Conservation (phyloP, 805 yeast genomes). For the Metschnikowia dekortorum region DNA sequence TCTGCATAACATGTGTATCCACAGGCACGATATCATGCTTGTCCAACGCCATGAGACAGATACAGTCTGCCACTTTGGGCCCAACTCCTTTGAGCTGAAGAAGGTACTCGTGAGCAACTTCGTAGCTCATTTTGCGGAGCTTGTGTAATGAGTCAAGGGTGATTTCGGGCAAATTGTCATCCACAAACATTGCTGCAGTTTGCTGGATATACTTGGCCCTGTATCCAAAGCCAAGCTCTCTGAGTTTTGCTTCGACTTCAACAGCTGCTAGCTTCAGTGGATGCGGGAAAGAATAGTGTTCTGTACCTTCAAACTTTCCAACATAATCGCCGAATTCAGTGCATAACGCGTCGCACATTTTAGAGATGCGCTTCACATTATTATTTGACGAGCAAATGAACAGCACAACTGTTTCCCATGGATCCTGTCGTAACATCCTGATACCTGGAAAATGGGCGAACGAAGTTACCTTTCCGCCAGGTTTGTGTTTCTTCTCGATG, state of each 20-base stretch:
- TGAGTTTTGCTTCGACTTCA: conserved; percentile 37
- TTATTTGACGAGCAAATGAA: conserved; percentile 96
- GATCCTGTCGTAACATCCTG: conserved; percentile 85
- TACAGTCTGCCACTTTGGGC: conserved; percentile 97
- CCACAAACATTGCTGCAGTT: conserved; percentile 59
- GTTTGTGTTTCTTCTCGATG: conserved; percentile 47
- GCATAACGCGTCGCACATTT: conserved; percentile 83
- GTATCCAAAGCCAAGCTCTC: conserved; percentile 74
- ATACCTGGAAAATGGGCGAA: conserved; percentile 57
- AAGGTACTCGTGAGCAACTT: conserved; percentile 54
- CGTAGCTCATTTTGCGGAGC: conserved; percentile 45
- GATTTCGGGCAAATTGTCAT: conserved; percentile 33
- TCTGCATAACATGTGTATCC: conserved; percentile 91
- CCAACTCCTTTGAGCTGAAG: conserved; percentile 83
- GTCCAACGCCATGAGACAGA: conserved; percentile 84
- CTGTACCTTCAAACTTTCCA: conserved; percentile 47
- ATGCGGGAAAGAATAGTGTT: conserved; percentile 70
- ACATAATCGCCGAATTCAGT: conserved; percentile 61
- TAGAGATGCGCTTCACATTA: conserved; percentile 87
- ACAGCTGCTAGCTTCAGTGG: conserved; percentile 45
- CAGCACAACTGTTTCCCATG: conserved; percentile 91
- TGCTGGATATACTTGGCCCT: conserved; percentile 82
- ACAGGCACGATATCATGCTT: conserved; percentile 88
- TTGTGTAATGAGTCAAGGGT: conserved; percentile 33
- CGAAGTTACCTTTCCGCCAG: conserved; percentile 26